Evolutionary conservation across 495 filamentous ascomycete genomes (phyloP), one percentile per base, ranked within the genome.

Genomic region (Penicillium desertorum): DNA sequence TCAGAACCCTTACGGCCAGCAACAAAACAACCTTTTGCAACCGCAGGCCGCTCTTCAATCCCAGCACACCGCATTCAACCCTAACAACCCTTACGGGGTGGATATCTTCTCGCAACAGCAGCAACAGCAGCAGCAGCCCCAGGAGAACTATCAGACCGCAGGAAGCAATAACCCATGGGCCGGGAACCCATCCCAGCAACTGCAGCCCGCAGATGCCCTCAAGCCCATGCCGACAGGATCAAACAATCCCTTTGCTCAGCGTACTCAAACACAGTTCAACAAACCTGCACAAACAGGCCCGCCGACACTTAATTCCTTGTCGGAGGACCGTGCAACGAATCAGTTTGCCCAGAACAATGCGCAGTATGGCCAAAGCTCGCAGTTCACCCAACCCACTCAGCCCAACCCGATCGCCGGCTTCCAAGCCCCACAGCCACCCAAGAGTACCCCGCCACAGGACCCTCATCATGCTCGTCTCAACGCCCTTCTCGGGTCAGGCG

Each of bases 231-330:
- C 89, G 1, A 97, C 93, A 23, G 93, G 93, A 48, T 97, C 93
- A 0, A 98, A 97, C 76, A 98, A 98, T 62, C 93, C 93, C 32
- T 98, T 98, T 66, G 93, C 93, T 5, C 63, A 73, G 25, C 82
- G 82, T 11, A 83, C 83, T 62, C 72, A 82, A 67, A 60, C 77
- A 75, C 76, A 63, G 53, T 62, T 86, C 7, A 93, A 90, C 72
- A 59, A 36, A 36, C 92, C 89, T 59, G 78, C 77, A 41, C 77
- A 81, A 22, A 76, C 80, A 9, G 76, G 83, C n/a, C 84, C 82
- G 58, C 83, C 83, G 17, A 81, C 84, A 29, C 78, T 92, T 47
- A 83, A 84, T 69, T 83, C 84, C 11, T 79, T 95, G 17, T 80
- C 84, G 7, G 88, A 90, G 69, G 86, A 89, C 65, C 84, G 83